A percentile compares a stretch with the other conserved stretches of the same genome.
These are phyloP conservation scores for Tulasnella sp. DNA, from an alignment of 768 basidiomycete species.

Conservation along the genomic window DNA sequence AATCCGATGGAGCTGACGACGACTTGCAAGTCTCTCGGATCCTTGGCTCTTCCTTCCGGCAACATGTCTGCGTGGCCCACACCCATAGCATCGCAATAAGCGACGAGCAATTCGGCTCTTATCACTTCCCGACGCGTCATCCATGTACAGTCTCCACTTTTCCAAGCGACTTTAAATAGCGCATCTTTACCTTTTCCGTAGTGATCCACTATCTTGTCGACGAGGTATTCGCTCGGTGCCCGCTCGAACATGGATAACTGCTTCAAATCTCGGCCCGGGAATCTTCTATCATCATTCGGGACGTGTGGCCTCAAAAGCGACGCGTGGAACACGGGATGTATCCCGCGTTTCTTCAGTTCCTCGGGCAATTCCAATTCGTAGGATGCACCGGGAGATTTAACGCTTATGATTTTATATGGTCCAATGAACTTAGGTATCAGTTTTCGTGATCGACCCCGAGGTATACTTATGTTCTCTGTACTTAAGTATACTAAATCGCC, in stretches of 20 bases:
- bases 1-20: not conserved
- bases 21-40: not conserved
- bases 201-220: slow-evolving; percentile 22
- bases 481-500: slow-evolving; percentile 28
- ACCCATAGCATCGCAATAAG: slow-evolving; percentile 26
- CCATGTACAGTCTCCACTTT: slow-evolving; percentile 28
- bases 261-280: slow-evolving; percentile 24
- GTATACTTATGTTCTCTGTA: slow-evolving; percentile 27
- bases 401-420: slow-evolving; percentile 20
- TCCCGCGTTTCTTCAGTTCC: slow-evolving; percentile 19
- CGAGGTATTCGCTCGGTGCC: slow-evolving; percentile 21
- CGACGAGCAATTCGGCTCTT: slow-evolving; percentile 19
- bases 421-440: slow-evolving; percentile 35
- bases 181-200: slow-evolving; percentile 20
- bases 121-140: slow-evolving; percentile 21
- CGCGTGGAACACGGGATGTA: slow-evolving; percentile 30
- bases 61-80: not conserved
- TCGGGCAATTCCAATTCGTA: slow-evolving; percentile 24
- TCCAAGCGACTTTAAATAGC: slow-evolving; percentile 27
- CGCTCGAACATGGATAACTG: slow-evolving; percentile 21
- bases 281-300: slow-evolving; percentile 29
- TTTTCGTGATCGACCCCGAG: slow-evolving; percentile 22
- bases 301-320: slow-evolving; percentile 22
- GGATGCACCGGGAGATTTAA: slow-evolving; percentile 13
- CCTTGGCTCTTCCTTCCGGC: not conserved